Base-by-base conservation (phyloP, 2,329 filamentous ascomycete genomes). In the Scopulariopsis brevicaulis region DNA sequence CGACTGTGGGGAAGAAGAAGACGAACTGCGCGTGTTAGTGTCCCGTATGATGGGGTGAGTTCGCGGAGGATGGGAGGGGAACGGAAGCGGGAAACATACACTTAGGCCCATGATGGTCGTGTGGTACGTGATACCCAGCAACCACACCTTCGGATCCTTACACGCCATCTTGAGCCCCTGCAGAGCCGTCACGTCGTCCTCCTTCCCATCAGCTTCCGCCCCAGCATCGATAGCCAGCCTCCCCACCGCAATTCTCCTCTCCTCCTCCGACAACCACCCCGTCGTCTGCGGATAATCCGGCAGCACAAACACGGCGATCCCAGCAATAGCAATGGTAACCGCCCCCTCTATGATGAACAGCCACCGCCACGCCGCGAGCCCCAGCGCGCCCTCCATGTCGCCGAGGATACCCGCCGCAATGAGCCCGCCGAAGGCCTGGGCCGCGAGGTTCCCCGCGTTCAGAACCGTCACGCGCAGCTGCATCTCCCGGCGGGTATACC, bases 401-500 rank as follows among this genome's bases (percentile, higher is more conserved):
- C 18, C 8, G 54, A 72, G 60, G 4, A 71, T 64, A 0, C 62
- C 70, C 8, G 68, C 68, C 4, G 69, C 69, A 35, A 73, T 67
- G 4, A 73, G 64, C 0, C 68, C 68, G 3, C 69, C 69, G 51
- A 72, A 70, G 3, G 69, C 69, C n/a, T 70, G 68, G 1, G 67
- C 69, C 0, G 69, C 58, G 56, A 67, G 65, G 6, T 65, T 63
- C 6, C 66, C 68, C 3, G 65, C 64, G 60, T 67, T 71, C 0
- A 73, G 63, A 11, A 71, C 64, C 2, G 70, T 69, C 0, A 67
- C 65, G 5, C 72, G 64, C 15, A 70, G 62, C 4, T 66, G 67
- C 2, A 70, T 66, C 60, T 74, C 59, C 59, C 68, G 68, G 11
- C 71, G 65, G 6, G 69, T 75, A 57, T 77, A 77, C 64, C 72